Base-by-base conservation (phyloP, 495 filamentous ascomycete species). In the Pyrenula aspistea region DNA sequence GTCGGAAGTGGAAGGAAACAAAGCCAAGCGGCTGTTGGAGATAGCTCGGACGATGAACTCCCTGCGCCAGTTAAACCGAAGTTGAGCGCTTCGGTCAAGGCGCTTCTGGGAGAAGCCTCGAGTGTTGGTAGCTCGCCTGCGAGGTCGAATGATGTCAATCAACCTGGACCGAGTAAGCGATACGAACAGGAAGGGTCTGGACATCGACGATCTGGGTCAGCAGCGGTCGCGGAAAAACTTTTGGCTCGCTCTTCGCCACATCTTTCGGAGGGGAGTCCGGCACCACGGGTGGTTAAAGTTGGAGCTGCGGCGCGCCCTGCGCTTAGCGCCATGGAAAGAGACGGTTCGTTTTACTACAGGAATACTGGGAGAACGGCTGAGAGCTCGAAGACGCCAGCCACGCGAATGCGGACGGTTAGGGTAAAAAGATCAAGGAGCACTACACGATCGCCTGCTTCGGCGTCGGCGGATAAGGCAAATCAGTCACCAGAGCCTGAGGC, bases 1-100 rank as follows among this genome's bases (percentile, higher is more conserved):
- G 42, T 55, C 59, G 22, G 36, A 53, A 23, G 25, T 24, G 10
- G 54, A 57, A 10, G 56, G 31, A 49, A 57, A 25, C 21, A 22
- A 1, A 62, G 60, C 60, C 62, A 56, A 31, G 60, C 61, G 52
- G 70, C 74, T 15, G 63, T 68, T 2, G 77, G 76, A 8, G 87
- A 91, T 62, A 90, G 86, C 70, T 89, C 87, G 19, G 87, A 91
- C 62, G 86, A 89, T 57, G 83, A 86, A 60, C 74, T 79, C 8
- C 80, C 79, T 21, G 73, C 73, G 57, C 74, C 83, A 22, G 86
- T 85, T 31, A 86, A 86, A 57, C 87, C 88, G 68, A 88, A 86
- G 66, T 83, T 89, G 62, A 90, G 86, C 62, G 87, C 87, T 31
- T 77, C 86, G 36, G 88, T 86, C 10, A 89, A 89, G 62, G 86